These are phyloP conservation scores for Phoenix roebelenii DNA, from an alignment of 176 grass and related monocot species.

Conservation along the genomic window DNA sequence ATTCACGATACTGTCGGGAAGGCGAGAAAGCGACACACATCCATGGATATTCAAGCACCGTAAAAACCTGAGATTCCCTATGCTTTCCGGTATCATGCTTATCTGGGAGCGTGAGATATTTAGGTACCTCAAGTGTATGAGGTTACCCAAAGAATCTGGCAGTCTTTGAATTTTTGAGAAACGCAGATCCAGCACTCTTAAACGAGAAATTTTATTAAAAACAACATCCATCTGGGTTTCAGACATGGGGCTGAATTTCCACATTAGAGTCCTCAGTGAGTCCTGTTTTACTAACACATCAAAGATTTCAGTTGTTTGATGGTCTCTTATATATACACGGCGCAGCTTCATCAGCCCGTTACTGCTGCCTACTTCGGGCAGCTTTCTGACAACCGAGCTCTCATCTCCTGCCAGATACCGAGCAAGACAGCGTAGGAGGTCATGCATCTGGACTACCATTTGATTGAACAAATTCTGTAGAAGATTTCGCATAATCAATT, in stretches of 20 bases:
- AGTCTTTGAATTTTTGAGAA: conserved; percentile 37
- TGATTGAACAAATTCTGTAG: conserved; percentile 23
- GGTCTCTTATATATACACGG: conserved; percentile 26
- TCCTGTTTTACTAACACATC: conserved; percentile 31
- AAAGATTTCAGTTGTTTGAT: conserved; percentile 25
- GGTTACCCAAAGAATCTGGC: conserved; percentile 39
- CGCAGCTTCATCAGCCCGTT: conserved; percentile 15
- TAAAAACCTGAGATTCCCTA: conserved; percentile 36
- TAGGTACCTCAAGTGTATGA: conserved; percentile 31
- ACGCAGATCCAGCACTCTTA: conserved; percentile 58
- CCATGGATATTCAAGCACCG: conserved; percentile 25
- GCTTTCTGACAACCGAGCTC: not conserved
- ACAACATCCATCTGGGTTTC: conserved; percentile 30
- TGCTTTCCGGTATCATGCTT: conserved; percentile 40
- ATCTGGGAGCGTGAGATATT: conserved; percentile 38
- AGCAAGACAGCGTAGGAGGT: conserved; percentile 37
- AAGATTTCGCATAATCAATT: conserved; percentile 31
- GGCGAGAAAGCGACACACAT: no score
- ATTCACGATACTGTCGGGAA: no score
- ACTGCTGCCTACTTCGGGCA: conserved; percentile 16
- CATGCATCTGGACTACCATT: conserved; percentile 40
- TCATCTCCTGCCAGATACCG: conserved; percentile 41
- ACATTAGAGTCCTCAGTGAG: conserved; percentile 41
- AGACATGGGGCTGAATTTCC: conserved; percentile 4
- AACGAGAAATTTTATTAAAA: conserved; percentile 27